Percentiles rank a stretch among this genome's conserved stretches.
These are phyloP conservation scores for Porcisia hertigi DNA, from an alignment of 208 protist genomes.

Conservation along the genomic window DNA sequence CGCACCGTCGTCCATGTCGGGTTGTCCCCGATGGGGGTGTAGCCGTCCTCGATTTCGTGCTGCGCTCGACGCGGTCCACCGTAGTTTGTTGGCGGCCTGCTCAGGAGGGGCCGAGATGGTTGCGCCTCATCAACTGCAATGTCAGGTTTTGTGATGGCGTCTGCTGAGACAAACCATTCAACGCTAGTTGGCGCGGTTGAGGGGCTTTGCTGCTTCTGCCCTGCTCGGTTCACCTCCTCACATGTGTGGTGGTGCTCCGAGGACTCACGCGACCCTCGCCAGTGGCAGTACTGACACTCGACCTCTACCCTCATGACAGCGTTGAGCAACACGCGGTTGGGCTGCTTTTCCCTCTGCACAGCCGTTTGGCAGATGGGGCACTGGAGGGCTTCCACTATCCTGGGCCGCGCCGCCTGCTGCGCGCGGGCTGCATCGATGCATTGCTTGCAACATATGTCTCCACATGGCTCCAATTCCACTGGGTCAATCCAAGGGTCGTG, in stretches of 20 bases:
- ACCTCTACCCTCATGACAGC: constrained; percentile 56
- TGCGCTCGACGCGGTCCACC: constrained; percentile 14
- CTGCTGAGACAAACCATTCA: not conserved
- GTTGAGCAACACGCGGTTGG: constrained; percentile 76
- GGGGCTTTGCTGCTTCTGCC: not conserved
- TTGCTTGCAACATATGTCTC: constrained; percentile 59
- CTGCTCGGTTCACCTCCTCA: constrained; percentile 4
- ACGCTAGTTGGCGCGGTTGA: not conserved
- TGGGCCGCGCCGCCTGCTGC: constrained; percentile 24
- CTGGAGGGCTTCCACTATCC: constrained; percentile 35
- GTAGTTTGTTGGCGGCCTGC: not conserved
- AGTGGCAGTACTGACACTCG: constrained; percentile 59
- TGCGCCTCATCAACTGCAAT: not conserved
- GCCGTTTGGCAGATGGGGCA: constrained; percentile 65
- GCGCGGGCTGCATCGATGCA: constrained; percentile 40
- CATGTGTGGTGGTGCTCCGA: constrained; percentile 30
- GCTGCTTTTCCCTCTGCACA: constrained; percentile 39
- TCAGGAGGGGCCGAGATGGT: not conserved
- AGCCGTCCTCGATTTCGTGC: constrained; percentile 30
- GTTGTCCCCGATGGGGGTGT: constrained; percentile 23
- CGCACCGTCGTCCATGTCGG: constrained; percentile 8
- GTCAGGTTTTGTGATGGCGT: not conserved
- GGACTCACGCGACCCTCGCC: constrained; percentile 55
- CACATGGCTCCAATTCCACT: constrained; percentile 41
- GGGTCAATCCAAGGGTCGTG: constrained; percentile 75